phyloP scores from a whole-genome alignment of 83 land plant genomes.

The Diphasiastrum complanatum region DNA sequence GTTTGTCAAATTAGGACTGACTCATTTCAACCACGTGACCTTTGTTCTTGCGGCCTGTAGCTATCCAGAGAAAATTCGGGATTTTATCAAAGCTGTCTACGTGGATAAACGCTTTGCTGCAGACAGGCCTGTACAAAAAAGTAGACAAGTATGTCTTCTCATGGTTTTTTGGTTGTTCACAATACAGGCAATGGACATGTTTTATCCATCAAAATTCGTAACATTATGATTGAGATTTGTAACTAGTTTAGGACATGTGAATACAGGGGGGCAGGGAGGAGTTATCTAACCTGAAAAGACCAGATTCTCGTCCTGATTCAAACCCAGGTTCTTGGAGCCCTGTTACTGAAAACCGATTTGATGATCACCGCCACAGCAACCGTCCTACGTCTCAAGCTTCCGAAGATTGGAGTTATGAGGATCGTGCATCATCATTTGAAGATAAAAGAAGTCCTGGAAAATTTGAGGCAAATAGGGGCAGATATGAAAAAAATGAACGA shows the following conservation, averaged over 20 bases:
- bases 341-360: conserved; percentile 58
- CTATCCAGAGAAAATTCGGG: conserved; percentile 64
- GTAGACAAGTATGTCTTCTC: conserved; percentile 12
- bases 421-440: conserved; percentile 42
- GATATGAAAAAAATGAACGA: conserved; percentile 31
- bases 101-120: conserved; percentile 76
- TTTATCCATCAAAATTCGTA: too few species aligned
- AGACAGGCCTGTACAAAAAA: conserved; percentile 36
- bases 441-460: conserved; percentile 58
- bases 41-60: conserved; percentile 32
- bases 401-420: conserved; percentile 45
- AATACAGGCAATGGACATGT: too few species aligned
- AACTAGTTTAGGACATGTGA: not conserved
- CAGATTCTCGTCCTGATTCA: conserved; percentile 25
- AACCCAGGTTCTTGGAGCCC: conserved; percentile 67
- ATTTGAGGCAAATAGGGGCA: conserved; percentile 29
- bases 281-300: conserved; percentile 39
- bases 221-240: not conserved
- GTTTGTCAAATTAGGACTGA: too few species aligned
- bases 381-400: conserved; percentile 36
- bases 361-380: conserved; percentile 47
- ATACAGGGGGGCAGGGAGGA: conserved; percentile 39
- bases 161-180: too few species aligned
- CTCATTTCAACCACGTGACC: too few species aligned
- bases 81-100: conserved; percentile 86